A percentile compares a stretch with the other conserved stretches of the same genome.
phyloP scores from a whole-genome alignment of 768 basidiomycete genomes.

The Termitomyces titanicus region DNA sequence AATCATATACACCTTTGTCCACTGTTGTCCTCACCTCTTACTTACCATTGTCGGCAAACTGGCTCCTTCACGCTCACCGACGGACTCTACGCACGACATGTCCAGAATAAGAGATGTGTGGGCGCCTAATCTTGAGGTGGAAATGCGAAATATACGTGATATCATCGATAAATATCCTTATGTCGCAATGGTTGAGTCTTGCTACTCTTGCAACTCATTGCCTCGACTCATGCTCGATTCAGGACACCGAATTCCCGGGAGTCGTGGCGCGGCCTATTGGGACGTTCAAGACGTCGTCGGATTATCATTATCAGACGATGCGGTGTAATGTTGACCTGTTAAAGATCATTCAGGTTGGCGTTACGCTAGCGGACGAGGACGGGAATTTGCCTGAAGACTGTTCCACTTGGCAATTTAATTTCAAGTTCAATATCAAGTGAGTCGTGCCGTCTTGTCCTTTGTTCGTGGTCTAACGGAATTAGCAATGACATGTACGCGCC shows the following conservation, averaged over 20 bases:
- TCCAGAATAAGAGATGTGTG: constrained; percentile 93
- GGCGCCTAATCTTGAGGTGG: constrained; percentile 87
- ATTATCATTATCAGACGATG: constrained; percentile 99
- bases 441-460: constrained; percentile 16
- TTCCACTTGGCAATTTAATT: constrained; percentile 99
- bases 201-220: constrained; percentile 16
- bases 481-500: constrained; percentile 99
- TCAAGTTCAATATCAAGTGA: constrained; percentile 86
- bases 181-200: constrained; percentile 83
- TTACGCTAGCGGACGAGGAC: constrained; percentile 92
- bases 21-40: neutral
- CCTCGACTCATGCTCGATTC: constrained; percentile 22
- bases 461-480: neutral
- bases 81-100: constrained; percentile 36
- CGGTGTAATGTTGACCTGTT: constrained; percentile 98
- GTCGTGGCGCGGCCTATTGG: constrained; percentile 98
- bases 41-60: constrained; percentile 5
- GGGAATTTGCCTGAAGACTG: constrained; percentile 88
- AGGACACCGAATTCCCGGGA: constrained; percentile 99
- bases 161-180: constrained; percentile 89
- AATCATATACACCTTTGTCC: constrained; percentile 3
- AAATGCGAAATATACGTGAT: constrained; percentile 86
- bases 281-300: constrained; percentile 91
- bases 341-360: constrained; percentile 95
- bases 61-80: constrained; percentile 18